Evolutionary conservation across 495 filamentous ascomycete genomes (phyloP).

Genomic region (Penicillium cosmopolitanum): DNA sequence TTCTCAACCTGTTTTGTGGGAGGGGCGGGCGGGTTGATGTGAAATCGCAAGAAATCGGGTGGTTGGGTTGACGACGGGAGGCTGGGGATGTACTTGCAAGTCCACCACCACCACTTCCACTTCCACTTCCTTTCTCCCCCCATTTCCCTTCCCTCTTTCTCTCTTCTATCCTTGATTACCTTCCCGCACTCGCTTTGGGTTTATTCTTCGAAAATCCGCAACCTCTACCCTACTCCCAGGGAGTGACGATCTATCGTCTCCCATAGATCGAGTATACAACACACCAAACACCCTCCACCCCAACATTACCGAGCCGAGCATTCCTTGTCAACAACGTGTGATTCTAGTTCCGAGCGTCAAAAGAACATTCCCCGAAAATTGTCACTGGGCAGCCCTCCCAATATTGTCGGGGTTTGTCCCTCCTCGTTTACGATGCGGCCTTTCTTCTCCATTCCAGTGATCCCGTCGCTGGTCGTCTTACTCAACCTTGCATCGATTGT

Average conservation of each 20-base stretch:
- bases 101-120: constrained; percentile 7
- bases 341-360: constrained; percentile 8
- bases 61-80: constrained; percentile 48
- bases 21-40: constrained; percentile 23
- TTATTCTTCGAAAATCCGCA: constrained; percentile 2
- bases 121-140: constrained; percentile 7
- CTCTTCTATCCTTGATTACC: constrained; percentile 12
- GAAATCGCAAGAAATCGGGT: constrained; percentile 41
- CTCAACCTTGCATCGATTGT: constrained; percentile 28
- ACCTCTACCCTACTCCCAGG: constrained; percentile 7
- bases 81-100: constrained; percentile 32
- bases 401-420: constrained; percentile 8
- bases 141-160: constrained; percentile 17
- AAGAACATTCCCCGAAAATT: constrained; percentile 23
- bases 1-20: constrained; percentile 6
- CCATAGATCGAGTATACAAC: constrained; percentile 10
- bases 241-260: constrained; percentile 14
- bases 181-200: constrained; percentile 14
- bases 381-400: not conserved
- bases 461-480: constrained; percentile 34
- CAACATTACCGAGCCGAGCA: not conserved
- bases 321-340: constrained; percentile 9
- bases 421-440: constrained; percentile 35
- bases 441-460: constrained; percentile 28
- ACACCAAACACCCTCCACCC: not conserved